Base-by-base conservation (phyloP, 169 alveolate species). In the Plasmodium vivax region DNA sequence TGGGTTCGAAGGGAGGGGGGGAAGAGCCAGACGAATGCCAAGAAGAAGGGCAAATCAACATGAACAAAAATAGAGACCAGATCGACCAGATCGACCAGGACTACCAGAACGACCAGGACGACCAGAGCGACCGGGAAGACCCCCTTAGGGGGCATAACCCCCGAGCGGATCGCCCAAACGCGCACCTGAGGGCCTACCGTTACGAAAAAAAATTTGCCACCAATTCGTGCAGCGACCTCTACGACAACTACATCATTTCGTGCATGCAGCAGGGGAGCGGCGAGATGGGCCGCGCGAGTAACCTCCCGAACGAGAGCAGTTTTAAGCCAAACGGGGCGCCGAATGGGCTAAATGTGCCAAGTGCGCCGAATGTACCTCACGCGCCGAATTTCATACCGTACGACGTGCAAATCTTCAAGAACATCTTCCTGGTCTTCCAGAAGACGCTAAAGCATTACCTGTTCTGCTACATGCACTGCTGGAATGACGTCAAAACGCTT, bases 381-480 rank as follows among this genome's bases (percentile, higher is more conserved):
- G 27, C 27, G 27, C 27, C 27, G 27, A 23, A 51, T 51, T 51
- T 51, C 12, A 56, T 92, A 68, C 92, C 92, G 3, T 92, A 92
- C 82, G 92, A 92, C 47, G 43, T 92, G 16, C 95, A 92, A 72
- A 82, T 92, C 14, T 92, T 92, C 71, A 92, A 92, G 47, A 92
- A 83, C 82, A 92, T 92, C 5, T 92, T 92, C 74, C n/a, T 73
- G 34, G 92, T 92, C 54, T 92, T 92, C 71, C 95, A 92, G 27
- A 92, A 82, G 62, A 82, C 92, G 0, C 19, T 92, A 83, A 92
- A 92, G 23, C 75, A 75, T 82, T 92, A 92, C 72, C 30, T 92
- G 51, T 92, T 92, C 56, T 82, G 95, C 38, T 92, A 92, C 34
- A 92, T 92, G 92, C 92, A 92, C 82, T 92, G 95, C 16, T 92